Evolutionary conservation across 2,329 filamentous ascomycete species (phyloP).

Genomic region (Aspergillus neoniger): DNA sequence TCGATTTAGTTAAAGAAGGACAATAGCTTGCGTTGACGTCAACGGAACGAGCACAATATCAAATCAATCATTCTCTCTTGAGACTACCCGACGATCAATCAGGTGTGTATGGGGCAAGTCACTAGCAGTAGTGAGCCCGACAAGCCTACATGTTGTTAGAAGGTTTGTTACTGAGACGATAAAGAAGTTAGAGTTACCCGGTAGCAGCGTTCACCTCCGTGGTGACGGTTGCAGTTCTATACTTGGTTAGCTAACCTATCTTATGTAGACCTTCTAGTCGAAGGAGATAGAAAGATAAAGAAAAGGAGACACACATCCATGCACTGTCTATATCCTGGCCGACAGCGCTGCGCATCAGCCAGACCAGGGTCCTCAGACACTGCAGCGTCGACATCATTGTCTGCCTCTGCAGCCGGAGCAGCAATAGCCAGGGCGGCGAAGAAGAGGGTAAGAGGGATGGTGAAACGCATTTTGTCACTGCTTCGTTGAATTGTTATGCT

Average conservation of each 20-base stretch:
- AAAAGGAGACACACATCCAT: neutral
- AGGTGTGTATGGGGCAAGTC: neutral
- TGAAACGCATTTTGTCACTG: conserved; percentile 8
- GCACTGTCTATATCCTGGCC: neutral
- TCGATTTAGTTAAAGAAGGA: neutral
- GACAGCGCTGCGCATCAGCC: neutral
- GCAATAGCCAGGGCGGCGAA: conserved; percentile 5
- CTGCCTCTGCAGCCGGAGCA: neutral
- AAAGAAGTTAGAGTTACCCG: neutral
- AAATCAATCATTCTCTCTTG: neutral
- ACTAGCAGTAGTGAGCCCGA: conserved; percentile 6
- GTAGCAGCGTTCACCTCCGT: neutral
- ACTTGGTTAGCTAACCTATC: neutral
- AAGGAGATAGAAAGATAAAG: neutral
- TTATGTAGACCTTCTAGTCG: neutral
- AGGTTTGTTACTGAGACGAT: neutral
- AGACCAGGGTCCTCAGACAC: neutral
- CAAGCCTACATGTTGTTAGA: neutral
- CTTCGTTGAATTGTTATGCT: too few species aligned
- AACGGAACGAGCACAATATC: neutral
- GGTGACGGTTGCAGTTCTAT: neutral
- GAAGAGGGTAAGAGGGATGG: conserved; percentile 5
- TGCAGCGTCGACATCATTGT: neutral
- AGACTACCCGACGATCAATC: neutral
- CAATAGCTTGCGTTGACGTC: conserved; percentile 2